phyloP scores from a whole-genome alignment of 192 early-diverging fungal species.

The Rhizophagus prolifer region DNA sequence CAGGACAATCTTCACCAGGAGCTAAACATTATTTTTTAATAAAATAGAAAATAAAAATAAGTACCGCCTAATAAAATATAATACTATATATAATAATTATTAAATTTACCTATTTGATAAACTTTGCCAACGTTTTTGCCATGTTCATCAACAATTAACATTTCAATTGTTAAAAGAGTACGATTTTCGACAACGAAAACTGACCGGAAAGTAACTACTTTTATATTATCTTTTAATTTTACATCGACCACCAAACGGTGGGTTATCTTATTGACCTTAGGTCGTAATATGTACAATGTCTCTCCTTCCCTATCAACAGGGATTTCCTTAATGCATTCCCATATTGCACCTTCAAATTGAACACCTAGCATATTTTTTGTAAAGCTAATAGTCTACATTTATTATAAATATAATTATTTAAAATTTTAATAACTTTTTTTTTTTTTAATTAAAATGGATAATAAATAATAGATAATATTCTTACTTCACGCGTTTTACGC shows the following conservation, averaged over 20 bases:
- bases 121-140: conserved; percentile 54
- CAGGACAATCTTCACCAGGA: conserved; percentile 80
- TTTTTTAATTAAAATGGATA: background rate
- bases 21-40: conserved; percentile 29
- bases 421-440: background rate
- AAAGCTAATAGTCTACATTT: conserved; percentile 8
- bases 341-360: conserved; percentile 79
- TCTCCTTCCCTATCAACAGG: conserved; percentile 88
- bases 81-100: conserved; percentile 30
- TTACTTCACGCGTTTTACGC: conserved; percentile 85
- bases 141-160: conserved; percentile 71
- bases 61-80: background rate
- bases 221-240: conserved; percentile 81
- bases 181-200: conserved; percentile 79
- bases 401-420: background rate
- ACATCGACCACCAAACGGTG: conserved; percentile 90
- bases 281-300: conserved; percentile 77
- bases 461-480: conserved; percentile 7
- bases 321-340: conserved; percentile 91
- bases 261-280: conserved; percentile 71
- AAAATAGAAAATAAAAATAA: background rate
- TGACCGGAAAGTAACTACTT: conserved; percentile 90
- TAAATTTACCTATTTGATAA: conserved; percentile 50
- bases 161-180: conserved; percentile 75
- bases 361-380: conserved; percentile 79